Evolutionary conservation across 2,329 filamentous ascomycete genomes (phyloP).

Genomic region (Colletotrichum sp.): DNA sequence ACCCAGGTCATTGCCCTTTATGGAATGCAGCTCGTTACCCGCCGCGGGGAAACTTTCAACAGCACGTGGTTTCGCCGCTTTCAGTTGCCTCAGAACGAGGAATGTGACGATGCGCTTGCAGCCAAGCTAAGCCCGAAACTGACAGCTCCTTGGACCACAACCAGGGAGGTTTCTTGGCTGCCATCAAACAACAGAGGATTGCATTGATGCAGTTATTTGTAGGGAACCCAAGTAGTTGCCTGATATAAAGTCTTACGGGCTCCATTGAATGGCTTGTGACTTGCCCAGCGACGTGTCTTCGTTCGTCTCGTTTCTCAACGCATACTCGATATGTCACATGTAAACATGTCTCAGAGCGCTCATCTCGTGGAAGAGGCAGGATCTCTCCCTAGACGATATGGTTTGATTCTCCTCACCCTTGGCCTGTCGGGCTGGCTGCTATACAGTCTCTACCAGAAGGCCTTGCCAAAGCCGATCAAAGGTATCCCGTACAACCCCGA

Average conservation of each 20-base stretch:
- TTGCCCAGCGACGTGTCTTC: accelerated
- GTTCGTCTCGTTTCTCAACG: neutral
- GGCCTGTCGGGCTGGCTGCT: neutral
- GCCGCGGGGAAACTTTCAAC: neutral
- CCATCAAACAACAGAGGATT: neutral
- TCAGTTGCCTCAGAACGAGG: neutral
- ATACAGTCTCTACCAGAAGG: constrained; percentile 19
- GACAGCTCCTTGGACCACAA: neutral
- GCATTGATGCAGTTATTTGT: neutral
- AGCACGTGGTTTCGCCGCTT: neutral
- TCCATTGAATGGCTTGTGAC: neutral
- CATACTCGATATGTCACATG: neutral
- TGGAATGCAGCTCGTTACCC: neutral
- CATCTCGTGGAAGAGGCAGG: neutral
- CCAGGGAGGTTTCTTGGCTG: neutral
- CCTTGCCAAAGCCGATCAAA: constrained; percentile 8
- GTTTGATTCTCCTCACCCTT: neutral
- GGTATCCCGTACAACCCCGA: neutral
- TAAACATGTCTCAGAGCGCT: neutral
- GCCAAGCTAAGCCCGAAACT: neutral
- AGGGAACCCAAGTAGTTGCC: neutral
- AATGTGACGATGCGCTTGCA: neutral
- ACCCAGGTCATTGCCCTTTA: neutral
- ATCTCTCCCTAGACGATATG: neutral
- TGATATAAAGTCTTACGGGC: neutral